A percentile compares a stretch with the other conserved stretches of the same genome.
Evolutionary conservation across 179 eudicot species (phyloP).

Genomic region (Beta corolliflora): DNA sequence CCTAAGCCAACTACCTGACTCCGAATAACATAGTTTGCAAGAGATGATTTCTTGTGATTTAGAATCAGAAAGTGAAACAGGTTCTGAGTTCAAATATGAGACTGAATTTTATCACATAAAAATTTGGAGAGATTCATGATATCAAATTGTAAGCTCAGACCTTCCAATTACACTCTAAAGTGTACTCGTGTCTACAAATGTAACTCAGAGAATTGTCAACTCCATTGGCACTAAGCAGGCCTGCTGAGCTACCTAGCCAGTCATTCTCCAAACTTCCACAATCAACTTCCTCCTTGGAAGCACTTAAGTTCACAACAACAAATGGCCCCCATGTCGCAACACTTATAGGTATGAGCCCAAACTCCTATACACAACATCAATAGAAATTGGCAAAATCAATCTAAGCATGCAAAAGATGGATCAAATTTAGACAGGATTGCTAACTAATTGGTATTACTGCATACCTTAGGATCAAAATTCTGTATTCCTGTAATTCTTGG

Average conservation of each 20-base stretch:
- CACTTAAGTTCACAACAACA: conserved; percentile 60
- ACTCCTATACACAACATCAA: conserved; percentile 51
- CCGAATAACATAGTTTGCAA: not conserved
- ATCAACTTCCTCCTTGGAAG: conserved; percentile 34
- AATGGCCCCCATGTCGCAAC: conserved; percentile 91
- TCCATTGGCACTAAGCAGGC: conserved; percentile 52
- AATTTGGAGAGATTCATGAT: no score
- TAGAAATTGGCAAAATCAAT: conserved; percentile 16
- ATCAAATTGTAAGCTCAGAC: conserved; percentile 30
- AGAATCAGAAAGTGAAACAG: not conserved
- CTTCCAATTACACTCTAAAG: conserved; percentile 96
- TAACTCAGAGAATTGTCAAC: conserved; percentile 69
- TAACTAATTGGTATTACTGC: conserved; percentile 13
- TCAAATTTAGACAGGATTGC: not conserved
- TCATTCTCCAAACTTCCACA: conserved; percentile 42
- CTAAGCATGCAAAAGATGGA: not conserved
- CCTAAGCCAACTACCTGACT: no score
- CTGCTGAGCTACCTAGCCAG: conserved; percentile 78
- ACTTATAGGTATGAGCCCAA: conserved; percentile 67
- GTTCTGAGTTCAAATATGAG: not conserved
- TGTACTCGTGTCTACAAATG: conserved; percentile 84
- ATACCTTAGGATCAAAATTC: conserved; percentile 73
- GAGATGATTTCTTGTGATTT: not conserved
- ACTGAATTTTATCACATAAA: not conserved
- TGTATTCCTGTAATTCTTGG: conserved; percentile 63